phyloP scores from a whole-genome alignment of 306 rosid species.

The Notholithocarpus densiflorus region DNA sequence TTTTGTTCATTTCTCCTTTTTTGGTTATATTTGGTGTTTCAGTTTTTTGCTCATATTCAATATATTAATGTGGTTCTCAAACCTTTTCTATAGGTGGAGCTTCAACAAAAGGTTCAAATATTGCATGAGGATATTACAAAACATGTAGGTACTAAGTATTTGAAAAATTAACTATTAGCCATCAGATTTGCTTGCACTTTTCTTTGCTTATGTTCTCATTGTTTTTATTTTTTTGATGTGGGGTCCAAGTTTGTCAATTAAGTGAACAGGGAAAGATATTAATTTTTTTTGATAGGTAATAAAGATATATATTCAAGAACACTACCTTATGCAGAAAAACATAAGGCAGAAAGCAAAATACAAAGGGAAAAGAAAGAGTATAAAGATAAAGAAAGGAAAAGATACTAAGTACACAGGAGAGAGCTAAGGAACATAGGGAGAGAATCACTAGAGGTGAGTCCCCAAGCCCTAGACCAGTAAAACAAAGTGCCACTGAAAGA shows the following conservation, averaged over 20 bases:
- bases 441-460: no score
- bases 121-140: constrained; percentile 80
- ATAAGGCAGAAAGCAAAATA: no score
- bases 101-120: constrained; percentile 58
- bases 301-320: no score
- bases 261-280: no score
- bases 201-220: not conserved
- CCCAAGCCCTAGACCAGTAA: no score
- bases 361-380: no score
- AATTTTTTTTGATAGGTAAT: no score
- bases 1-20: not conserved
- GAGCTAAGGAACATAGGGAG: no score
- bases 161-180: constrained; percentile 1
- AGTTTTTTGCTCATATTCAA: not conserved
- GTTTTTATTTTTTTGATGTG: not conserved
- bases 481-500: no score
- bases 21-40: not conserved
- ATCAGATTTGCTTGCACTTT: not conserved
- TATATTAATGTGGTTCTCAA: constrained; percentile 16
- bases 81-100: constrained; percentile 56
- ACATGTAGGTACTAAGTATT: constrained; percentile 53
- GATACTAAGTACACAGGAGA: no score
- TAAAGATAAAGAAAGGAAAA: no score
- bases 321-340: no score
- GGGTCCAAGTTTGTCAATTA: not conserved